Evolutionary conservation across 1,139 yeast species (phyloP).

Genomic region (Debaryomyces subglobosus): DNA sequence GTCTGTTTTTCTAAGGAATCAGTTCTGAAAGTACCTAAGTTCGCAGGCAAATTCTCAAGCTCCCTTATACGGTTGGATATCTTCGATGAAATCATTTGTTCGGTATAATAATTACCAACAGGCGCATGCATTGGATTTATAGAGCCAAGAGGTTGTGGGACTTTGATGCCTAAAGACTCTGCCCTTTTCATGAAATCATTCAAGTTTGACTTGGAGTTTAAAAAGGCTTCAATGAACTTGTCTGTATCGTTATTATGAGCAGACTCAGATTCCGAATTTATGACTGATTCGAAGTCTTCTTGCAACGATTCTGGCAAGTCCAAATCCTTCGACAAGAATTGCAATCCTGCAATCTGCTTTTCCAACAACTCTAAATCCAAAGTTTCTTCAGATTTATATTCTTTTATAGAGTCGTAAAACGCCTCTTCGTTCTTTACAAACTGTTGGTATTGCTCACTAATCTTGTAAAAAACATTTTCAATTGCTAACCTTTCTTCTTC

Average conservation of each 20-base stretch:
- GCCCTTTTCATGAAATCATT: conserved; percentile 34
- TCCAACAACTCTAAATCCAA: conserved; percentile 57
- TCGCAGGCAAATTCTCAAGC: conserved; percentile 76
- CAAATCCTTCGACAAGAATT: conserved; percentile 73
- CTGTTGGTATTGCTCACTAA: conserved; percentile 33
- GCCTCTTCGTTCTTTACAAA: conserved; percentile 27
- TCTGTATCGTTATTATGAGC: conserved; percentile 4
- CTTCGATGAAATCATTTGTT: conserved; percentile 54
- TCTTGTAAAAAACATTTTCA: conserved; percentile 34
- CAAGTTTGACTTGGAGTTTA: conserved; percentile 11
- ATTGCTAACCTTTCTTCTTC: conserved; percentile 27
- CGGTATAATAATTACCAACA: conserved; percentile 47
- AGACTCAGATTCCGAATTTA: conserved; percentile 3
- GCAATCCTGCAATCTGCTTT: conserved; percentile 75
- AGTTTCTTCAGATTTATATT: conserved; percentile 9
- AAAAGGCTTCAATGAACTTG: conserved; percentile 15
- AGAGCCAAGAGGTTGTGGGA: conserved; percentile 26
- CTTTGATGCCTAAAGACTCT: conserved; percentile 32
- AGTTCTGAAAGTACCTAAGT: conserved; percentile 64
- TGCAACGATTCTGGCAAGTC: conserved; percentile 65
- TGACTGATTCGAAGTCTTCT: conserved; percentile 16
- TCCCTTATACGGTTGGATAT: conserved; percentile 74
- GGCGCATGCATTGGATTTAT: conserved; percentile 29
- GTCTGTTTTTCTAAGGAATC: conserved; percentile 24
- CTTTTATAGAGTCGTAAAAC: conserved; percentile 19